Percentiles rank a stretch among this genome's conserved stretches.
These are phyloP conservation scores for Crithidia mellificae DNA, from an alignment of 208 protist species.

Conservation along the genomic window DNA sequence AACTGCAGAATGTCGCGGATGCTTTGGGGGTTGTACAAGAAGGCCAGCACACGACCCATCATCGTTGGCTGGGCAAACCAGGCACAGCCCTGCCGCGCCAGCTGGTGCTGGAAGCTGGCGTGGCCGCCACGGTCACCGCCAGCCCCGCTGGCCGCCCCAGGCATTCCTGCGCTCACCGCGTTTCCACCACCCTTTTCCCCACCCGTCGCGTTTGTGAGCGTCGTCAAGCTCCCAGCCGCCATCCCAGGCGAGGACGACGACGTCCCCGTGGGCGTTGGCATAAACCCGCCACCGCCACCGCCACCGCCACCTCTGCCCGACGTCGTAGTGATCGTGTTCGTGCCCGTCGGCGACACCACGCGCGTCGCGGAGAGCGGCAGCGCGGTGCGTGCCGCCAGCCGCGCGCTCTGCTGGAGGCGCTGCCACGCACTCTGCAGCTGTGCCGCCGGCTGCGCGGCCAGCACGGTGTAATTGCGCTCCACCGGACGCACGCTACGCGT, in stretches of 20 bases:
- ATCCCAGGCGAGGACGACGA: background rate
- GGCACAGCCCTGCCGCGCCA: conserved; percentile 26
- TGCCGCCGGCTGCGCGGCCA: conserved; percentile 18
- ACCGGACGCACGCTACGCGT: conserved; percentile 40
- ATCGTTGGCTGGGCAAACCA: conserved; percentile 45
- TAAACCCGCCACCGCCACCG: too few relatives aligned
- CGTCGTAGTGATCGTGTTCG: background rate
- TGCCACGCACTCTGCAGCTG: conserved; percentile 15
- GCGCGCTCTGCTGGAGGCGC: conserved; percentile 3
- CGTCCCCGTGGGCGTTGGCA: background rate
- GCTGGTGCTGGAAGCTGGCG: conserved; percentile 6
- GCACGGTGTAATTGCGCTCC: conserved; percentile 57
- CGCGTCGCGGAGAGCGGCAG: conserved; percentile 2
- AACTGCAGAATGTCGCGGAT: conserved; percentile 51
- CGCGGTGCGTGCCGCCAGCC: background rate
- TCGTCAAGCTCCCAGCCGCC: background rate
- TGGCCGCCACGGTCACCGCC: background rate
- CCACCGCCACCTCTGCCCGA: too few relatives aligned
- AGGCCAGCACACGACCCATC: conserved; percentile 36
- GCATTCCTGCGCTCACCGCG: too few relatives aligned
- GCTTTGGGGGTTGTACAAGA: conserved; percentile 35
- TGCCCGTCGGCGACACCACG: background rate
- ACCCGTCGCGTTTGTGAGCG: background rate
- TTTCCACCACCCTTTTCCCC: background rate
- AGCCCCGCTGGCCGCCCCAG: too few relatives aligned